Conservation (phyloP, 345 rosid species). For the Eucalyptus decipiens region DNA sequence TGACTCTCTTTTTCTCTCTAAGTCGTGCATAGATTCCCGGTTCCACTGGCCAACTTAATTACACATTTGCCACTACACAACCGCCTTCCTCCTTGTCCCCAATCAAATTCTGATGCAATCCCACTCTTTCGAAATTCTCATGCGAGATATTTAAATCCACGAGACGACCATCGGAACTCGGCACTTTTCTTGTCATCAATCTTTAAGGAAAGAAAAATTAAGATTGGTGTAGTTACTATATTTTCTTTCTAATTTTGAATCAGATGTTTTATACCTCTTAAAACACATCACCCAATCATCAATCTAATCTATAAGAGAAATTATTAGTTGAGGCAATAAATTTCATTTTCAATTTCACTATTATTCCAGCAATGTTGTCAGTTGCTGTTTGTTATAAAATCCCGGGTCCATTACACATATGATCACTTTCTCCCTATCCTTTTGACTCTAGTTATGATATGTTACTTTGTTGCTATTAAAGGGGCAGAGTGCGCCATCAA, state of each 20-base stretch:
- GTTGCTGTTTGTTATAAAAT: not conserved
- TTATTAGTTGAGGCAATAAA: no score
- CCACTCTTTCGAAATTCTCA: not conserved
- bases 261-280: no score
- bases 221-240: no score
- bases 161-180: not conserved
- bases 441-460: not conserved
- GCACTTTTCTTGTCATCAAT: no score
- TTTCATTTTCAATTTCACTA: not conserved
- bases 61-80: not conserved
- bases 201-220: no score
- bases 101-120: not conserved
- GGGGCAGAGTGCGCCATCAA: not conserved
- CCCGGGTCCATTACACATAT: not conserved
- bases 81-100: not conserved
- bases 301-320: no score
- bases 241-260: no score
- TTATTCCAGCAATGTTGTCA: not conserved
- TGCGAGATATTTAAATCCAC: not conserved
- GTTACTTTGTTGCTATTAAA: not conserved
- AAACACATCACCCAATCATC: accelerated
- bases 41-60: not conserved
- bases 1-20: not conserved
- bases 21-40: no score
- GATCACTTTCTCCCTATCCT: not conserved